Base-by-base conservation (phyloP, 108 stramenopile species). In the Skeletonema grethae region DNA sequence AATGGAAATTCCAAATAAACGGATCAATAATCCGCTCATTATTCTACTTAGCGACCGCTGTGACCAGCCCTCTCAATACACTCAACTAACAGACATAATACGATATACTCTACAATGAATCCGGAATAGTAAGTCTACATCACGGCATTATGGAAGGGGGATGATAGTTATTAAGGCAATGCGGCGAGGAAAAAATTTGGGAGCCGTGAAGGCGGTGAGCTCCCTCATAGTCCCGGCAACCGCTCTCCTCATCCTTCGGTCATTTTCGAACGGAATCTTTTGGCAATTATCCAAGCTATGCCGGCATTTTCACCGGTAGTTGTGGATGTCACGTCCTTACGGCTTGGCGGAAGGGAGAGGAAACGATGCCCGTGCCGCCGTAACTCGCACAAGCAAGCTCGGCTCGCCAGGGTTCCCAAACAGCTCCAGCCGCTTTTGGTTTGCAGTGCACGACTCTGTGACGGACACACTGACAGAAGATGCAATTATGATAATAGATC, bases 221-320 rank as follows among this genome's bases (percentile, higher is more conserved):
- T 48, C 46, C 46, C 46, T 48, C 46, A 1, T 48, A 1, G 1
- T 18, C 46, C 46, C 16, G 5, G 12, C 1, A 48, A 7, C 18
- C 16, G 12, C 11, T 39, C 18, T 48, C 46, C 16, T 16, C 16
- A 16, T 48, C 16, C 18, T 5, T 1, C 25, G 46, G 46, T 48
- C 46, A 48, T 48, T 48, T 48, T 18, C 46, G 18, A 48, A 48
- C 46, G 25, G 46, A 48, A 48, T 48, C 46, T 18, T 48, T 48
- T 48, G 38, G 38, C 38, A 39, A 2, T 39, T 13, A 11, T 9
- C 38, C 38, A 39, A 12, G 12, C 38, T 12, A 39, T 39, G 38
- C 38, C 38, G 2, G 2, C 12, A 39, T 39, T 9, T 39, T 11
- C 38, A 12, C 38, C 12, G 25, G 1, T 39, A 13, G 20, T 20